Base-by-base conservation (phyloP, 495 filamentous ascomycete species). In the Penicillium waksmanii region DNA sequence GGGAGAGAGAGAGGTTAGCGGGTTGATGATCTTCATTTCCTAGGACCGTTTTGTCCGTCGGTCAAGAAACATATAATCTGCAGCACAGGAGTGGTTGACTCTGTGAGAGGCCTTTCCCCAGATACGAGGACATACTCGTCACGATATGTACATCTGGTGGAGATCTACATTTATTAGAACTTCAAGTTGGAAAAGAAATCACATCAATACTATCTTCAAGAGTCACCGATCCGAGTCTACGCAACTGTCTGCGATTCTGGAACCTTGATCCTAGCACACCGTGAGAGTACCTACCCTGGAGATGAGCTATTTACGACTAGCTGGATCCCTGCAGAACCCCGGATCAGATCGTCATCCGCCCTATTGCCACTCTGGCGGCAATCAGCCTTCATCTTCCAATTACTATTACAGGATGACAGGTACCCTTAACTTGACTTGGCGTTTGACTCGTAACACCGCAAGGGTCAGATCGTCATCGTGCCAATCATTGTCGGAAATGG, bases 341-440 rank as follows among this genome's bases (percentile, higher is more conserved):
- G 21, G 46, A 48, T 18, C 10, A n/a, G 46, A 48, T 48, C 46
- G 46, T 10, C 46, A 48, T 12, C 21, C 23, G 23, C 9, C 1
- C 3, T n/a, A 13, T 48, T 48, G 46, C 46, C 46, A 48, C 46
- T 48, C 23, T 48, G 46, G 46, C 46, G 46, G 46, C 46, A 13
- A 25, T 19, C 18, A 27, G 46, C 10, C 21, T n/a, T 25, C 46
- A 48, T 48, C 21, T 13, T 27, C 46, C 46, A 48, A 48, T 48
- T 9, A 27, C 15, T 27, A 27, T 27, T 48, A 31, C 9, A 11
- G n/a, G n/a, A 6, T 31, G 42, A n/a, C n/a, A 19, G n/a, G 9
- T 2, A 46, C 17, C 12, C 18, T 46, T 31, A 5, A 5, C 42
- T 21, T 38, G 36, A 13, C 36, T 38, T n/a, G 36, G 15, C 36